phyloP scores from a whole-genome alignment of 371 early-diverging fungal genomes.

The Rhizomucor miehei region DNA sequence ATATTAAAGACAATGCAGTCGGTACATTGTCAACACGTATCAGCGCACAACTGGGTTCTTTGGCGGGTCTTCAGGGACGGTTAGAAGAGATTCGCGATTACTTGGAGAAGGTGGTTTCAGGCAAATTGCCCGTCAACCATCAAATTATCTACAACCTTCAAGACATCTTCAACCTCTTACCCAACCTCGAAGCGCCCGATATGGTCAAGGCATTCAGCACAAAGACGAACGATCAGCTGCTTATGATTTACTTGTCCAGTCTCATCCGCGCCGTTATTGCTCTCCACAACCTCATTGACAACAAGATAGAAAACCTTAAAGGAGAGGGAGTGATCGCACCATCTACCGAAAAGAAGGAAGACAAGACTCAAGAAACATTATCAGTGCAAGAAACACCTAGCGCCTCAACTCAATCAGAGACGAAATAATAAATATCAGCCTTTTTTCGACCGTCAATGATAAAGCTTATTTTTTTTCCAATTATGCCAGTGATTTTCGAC shows the following conservation, averaged over 20 bases:
- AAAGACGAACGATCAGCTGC: constrained; percentile 94
- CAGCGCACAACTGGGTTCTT: constrained; percentile 82
- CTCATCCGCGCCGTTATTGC: constrained; percentile 93
- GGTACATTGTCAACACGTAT: constrained; percentile 91
- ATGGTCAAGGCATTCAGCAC: constrained; percentile 80
- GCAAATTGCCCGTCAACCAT: constrained; percentile 88
- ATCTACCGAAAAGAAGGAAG: background rate
- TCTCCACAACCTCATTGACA: constrained; percentile 93
- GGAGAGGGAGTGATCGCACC: constrained; percentile 30
- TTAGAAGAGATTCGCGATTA: constrained; percentile 86
- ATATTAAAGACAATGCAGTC: constrained; percentile 96
- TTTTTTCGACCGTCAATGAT: no score
- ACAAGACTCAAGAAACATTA: no score
- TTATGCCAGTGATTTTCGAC: no score
- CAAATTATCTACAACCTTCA: constrained; percentile 95
- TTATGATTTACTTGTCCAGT: constrained; percentile 88
- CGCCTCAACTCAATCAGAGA: no score
- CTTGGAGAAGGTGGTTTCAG: constrained; percentile 83
- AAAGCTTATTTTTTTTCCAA: no score
- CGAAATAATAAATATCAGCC: no score
- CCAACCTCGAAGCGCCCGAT: constrained; percentile 77
- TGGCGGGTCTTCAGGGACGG: constrained; percentile 83
- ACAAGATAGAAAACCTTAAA: constrained; percentile 73
- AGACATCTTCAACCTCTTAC: constrained; percentile 94
- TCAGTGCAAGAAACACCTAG: no score